Base-by-base conservation (phyloP, 169 alveolate species). In the Sarcocystis neurona region DNA sequence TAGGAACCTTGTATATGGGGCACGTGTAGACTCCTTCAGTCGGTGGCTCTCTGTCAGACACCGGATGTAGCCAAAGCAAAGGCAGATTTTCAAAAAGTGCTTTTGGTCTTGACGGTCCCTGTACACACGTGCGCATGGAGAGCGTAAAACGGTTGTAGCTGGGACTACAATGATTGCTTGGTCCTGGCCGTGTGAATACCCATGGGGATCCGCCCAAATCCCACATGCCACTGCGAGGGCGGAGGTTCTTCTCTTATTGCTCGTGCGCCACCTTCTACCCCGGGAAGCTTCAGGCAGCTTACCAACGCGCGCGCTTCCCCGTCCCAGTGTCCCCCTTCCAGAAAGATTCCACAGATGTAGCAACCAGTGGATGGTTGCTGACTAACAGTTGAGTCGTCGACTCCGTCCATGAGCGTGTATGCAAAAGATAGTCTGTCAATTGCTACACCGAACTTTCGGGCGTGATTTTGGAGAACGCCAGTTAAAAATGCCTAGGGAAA, bases 271-370 rank as follows among this genome's bases (percentile, higher is more conserved):
- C 70, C n/a, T 8, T 50, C n/a, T 8, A 18, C 18, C 94, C 2
- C 95, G 95, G 2, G 89, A 37, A 92, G 34, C 2, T 32, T 1
- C 43, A 30, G 56, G 34, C 10, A 20, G 50, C 90, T 44, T 34
- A 89, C 92, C 89, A 89, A 74, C 78, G 80, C 58, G 23, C 60
- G 79, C n/a, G 3, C 27, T 30, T 80, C 90, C 58, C 75, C 39
- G 60, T 80, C 89, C 98, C 98, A 98, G 85, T 97, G 95, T 75
- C 98, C 98, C 23, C 99, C 99, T 90, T 96, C 98, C 82, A 98
- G 88, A 91, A 93, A 97, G 92, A 97, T 92, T 56, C 98, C 98
- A 74, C 96, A 93, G 48, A 97, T 95, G 90, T 93, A 95, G 89
- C 97, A 95, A 41, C 99, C 99, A 89, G 92, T 95, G 75, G 94